These are phyloP conservation scores for Acmispon strigosus DNA, from an alignment of 306 rosid species.

Conservation along the genomic window DNA sequence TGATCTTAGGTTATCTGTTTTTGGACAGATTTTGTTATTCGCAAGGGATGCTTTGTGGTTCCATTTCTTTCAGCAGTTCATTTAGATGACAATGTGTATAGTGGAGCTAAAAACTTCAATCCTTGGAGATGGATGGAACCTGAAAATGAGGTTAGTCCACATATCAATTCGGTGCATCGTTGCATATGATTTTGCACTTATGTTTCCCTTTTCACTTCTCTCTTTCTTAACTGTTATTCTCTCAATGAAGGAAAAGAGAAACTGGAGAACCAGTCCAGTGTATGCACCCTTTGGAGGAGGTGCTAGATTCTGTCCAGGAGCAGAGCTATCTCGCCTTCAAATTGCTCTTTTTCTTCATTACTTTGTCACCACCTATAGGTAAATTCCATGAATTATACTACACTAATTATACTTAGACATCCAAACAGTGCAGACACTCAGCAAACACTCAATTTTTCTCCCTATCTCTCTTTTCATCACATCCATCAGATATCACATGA, in stretches of 20 bases:
- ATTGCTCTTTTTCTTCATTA: slow-evolving; percentile 78
- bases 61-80: slow-evolving; percentile 97
- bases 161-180: not conserved
- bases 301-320: slow-evolving; percentile 90
- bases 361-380: slow-evolving; percentile 68
- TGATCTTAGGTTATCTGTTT: slow-evolving; percentile 6
- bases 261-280: slow-evolving; percentile 77
- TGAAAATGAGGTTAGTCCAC: slow-evolving; percentile 56
- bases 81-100: slow-evolving; percentile 70
- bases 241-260: slow-evolving; percentile 58
- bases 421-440: too few relatives aligned
- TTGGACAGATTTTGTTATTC: slow-evolving; percentile 61
- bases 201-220: not conserved
- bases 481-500: too few relatives aligned
- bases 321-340: slow-evolving; percentile 87
- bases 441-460: not conserved
- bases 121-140: slow-evolving; percentile 98
- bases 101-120: slow-evolving; percentile 60
- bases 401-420: too few relatives aligned
- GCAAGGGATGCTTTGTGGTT: slow-evolving; percentile 87
- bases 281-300: slow-evolving; percentile 96
- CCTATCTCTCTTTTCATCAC: not conserved
- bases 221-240: not conserved
- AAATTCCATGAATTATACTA: not conserved
- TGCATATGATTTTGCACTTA: not conserved